Evolutionary conservation across 2,329 filamentous ascomycete species (phyloP), one percentile per base, ranked within the genome.

Genomic region (Biscogniauxia mediterranea): DNA sequence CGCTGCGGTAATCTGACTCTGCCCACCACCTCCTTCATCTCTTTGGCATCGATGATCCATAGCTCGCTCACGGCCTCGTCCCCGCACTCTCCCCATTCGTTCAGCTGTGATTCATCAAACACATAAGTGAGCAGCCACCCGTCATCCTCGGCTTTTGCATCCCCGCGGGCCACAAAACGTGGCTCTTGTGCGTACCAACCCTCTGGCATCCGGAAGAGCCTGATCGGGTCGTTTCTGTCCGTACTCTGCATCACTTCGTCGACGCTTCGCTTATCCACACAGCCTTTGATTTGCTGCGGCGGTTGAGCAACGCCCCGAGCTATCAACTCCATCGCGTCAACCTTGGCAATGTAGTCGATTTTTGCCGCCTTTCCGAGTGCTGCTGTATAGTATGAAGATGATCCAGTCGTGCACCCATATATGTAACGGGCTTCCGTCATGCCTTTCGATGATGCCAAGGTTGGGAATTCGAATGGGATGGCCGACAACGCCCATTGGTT

Each of bases 381-480:
- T 0, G 83, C 80, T 5, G 83, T 82, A 64, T 88, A 89, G 1
- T 70, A 70, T 20, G 82, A 81, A 0, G 81, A 78, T 28, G 80
- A 79, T 0, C 81, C 80, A 0, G 85, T 86, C 21, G 84, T 88
- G 71, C 88, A 90, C 2, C 89, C 88, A 64, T 90, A 91, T 25
- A 91, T 78, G 63, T 85, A 91, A 1, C 79, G 81, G 19, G 85
- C 83, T 9, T 75, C 67, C 2, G 71, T 75, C 87, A 90, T 90
- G 20, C 83, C 80, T 17, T 77, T 69, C 1, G 79, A 75, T 0
- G 84, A 80, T 0, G 82, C 79, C 0, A 89, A 74, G 0, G 84
- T 84, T 0, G 89, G 88, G 56, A 91, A 91, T 63, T 91, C 89
- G 60, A 91, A 88, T 0, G 87, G 83, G 51, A 91, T 85, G 1